Conservation (phyloP, 148 eudicot species). For the Diospyros lotus region DNA sequence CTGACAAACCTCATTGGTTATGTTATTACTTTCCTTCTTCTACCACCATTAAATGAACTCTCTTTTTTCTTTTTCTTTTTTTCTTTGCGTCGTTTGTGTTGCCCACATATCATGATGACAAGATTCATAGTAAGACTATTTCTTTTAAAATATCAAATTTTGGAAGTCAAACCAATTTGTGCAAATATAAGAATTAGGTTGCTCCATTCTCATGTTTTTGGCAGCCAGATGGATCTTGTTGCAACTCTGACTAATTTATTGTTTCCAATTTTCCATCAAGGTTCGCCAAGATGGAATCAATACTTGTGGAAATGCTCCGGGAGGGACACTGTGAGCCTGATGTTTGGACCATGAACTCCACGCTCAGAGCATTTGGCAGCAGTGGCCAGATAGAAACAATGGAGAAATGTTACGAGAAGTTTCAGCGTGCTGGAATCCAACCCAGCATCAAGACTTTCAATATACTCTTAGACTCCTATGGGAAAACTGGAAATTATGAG, state of each 20-base stretch:
- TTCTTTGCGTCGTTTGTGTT: not conserved
- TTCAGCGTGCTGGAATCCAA: constrained; percentile 71
- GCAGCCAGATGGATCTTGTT: not conserved
- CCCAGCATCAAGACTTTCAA: constrained; percentile 86
- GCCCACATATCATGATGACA: not conserved
- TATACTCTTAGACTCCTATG: constrained; percentile 77
- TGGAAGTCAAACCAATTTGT: too few species aligned
- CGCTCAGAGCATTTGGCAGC: constrained; percentile 82
- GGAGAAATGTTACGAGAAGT: constrained; percentile 93
- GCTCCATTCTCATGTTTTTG: not conserved
- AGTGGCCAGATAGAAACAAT: constrained; percentile 87
- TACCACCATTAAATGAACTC: not conserved
- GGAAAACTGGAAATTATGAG: constrained; percentile 55
- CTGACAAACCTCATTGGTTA: not conserved
- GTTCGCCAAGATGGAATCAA: constrained; percentile 81
- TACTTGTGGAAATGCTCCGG: constrained; percentile 71
- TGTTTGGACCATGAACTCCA: constrained; percentile 95
- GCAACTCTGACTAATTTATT: constrained; percentile 1
- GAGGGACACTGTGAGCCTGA: constrained; percentile 63
- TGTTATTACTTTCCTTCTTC: constrained; percentile 11
- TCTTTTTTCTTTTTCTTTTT: constrained; percentile 2
- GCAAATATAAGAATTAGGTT: too few species aligned
- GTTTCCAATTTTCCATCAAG: constrained; percentile 34
- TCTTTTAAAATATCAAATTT: not conserved
- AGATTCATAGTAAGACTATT: not conserved